phyloP scores from a whole-genome alignment of 2,329 filamentous ascomycete genomes.

The Venturia effusa region DNA sequence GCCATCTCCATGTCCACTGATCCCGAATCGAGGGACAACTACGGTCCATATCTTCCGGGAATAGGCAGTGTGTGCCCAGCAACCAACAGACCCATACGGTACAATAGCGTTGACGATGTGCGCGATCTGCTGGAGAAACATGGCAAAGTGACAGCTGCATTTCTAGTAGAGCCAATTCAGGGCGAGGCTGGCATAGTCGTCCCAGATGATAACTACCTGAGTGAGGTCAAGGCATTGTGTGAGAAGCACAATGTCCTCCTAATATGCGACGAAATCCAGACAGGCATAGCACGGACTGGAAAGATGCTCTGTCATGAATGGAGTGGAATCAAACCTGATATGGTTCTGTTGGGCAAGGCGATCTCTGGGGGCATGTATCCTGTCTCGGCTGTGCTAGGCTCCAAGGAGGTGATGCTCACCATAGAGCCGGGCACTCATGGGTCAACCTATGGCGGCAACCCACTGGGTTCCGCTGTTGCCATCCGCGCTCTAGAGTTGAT shows the following conservation, averaged over 20 bases:
- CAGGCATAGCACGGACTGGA: slow-evolving; percentile 88
- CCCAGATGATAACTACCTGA: slow-evolving; percentile 79
- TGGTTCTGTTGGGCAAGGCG: slow-evolving; percentile 91
- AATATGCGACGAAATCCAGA: slow-evolving; percentile 98
- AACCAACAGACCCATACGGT: slow-evolving; percentile 68
- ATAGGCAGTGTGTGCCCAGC: slow-evolving; percentile 68
- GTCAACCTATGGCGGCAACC: slow-evolving; percentile 97
- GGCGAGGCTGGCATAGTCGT: slow-evolving; percentile 96
- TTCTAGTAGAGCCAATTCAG: slow-evolving; percentile 94
- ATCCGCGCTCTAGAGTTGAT: slow-evolving; percentile 92
- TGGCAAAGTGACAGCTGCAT: slow-evolving; percentile 77
- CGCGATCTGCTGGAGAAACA: slow-evolving; percentile 69
- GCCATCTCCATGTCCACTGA: slow-evolving; percentile 94
- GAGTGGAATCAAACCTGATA: slow-evolving; percentile 88
- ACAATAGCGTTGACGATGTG: slow-evolving; percentile 74
- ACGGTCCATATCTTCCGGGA: slow-evolving; percentile 87
- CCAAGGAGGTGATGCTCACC: slow-evolving; percentile 87
- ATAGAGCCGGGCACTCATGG: slow-evolving; percentile 95
- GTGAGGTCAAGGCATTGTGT: slow-evolving; percentile 71
- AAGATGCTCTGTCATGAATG: slow-evolving; percentile 91
- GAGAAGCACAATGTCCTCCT: slow-evolving; percentile 91
- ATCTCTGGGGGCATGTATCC: slow-evolving; percentile 98
- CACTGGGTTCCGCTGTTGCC: slow-evolving; percentile 86
- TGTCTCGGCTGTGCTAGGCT: slow-evolving; percentile 83
- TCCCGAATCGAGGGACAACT: slow-evolving; percentile 91